phyloP scores from a whole-genome alignment of 148 eudicot species.

The Chenopodium berlandieri region DNA sequence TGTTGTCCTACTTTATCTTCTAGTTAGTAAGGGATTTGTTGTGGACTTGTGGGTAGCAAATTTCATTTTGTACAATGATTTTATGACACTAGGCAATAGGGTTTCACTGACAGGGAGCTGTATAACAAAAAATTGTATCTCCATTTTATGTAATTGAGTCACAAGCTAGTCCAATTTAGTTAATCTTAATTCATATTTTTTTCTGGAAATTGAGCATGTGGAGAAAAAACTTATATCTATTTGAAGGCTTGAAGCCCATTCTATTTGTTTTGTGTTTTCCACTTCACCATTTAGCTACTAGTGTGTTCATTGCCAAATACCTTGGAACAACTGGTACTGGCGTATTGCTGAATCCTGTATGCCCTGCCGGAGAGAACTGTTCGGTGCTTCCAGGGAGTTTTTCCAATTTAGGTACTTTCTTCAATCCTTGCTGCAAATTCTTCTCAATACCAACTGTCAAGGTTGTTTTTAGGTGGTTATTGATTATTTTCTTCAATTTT shows the following conservation, averaged over 20 bases:
- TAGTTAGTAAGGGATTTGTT: conserved; percentile 15
- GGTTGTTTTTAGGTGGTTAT: neutral
- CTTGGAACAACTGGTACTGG: neutral
- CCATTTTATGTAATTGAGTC: conserved; percentile 30
- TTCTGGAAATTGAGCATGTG: conserved; percentile 12
- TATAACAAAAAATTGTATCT: conserved; percentile 23
- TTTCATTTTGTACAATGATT: conserved; percentile 25
- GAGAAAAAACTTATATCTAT: neutral
- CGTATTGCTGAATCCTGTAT: neutral
- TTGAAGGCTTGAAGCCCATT: neutral
- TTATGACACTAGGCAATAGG: conserved; percentile 23
- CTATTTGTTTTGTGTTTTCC: neutral
- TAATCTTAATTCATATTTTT: neutral
- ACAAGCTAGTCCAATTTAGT: conserved; percentile 21
- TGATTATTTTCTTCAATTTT: neutral
- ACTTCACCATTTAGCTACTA: neutral
- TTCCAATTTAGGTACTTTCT: conserved; percentile 10
- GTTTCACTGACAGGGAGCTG: conserved; percentile 24
- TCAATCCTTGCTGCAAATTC: neutral
- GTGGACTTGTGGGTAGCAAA: conserved; percentile 26
- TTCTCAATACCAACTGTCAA: neutral
- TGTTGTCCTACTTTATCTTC: conserved; percentile 10
- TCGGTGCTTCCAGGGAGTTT: neutral
- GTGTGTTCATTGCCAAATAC: neutral
- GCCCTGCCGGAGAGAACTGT: neutral